Evolutionary conservation across 1,284 basidiomycete species (phyloP), one percentile per base, ranked within the genome.

Genomic region (Sphagnurus paluster): DNA sequence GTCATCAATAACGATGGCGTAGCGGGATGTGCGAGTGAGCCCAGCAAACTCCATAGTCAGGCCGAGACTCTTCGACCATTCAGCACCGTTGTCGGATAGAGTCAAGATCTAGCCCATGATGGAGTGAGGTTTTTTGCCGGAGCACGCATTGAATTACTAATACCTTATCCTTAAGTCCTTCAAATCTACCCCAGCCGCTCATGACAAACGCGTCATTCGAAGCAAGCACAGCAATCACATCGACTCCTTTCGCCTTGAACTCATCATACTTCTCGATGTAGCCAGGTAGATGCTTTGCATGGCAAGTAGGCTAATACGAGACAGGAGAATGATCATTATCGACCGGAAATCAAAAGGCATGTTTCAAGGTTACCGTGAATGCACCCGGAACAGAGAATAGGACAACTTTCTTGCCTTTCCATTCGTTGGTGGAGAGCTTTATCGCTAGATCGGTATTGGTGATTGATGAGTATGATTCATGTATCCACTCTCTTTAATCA

Each of bases 361-460:
- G 23, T 19, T 10, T 23, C 38, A 24, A 11, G 44, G 81, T 57
- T 54, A 87, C 86, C 13, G 86, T 89, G 70, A 90, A 89, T 20
- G 87, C 87, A 45, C 88, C 87, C 20, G 88, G 88, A 32, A 90
- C 84, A 49, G 87, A 72, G 63, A 91, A 77, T 49, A 91, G 65
- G 37, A 92, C 84, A 44, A 91, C 84, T 68, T 88, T 91, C 76
- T 93, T 92, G 61, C 84, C 84, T 66, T 86, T 87, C 86, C 86
- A 90, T 37, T 79, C 74, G 53, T 82, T 75, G 16, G 81, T 86
- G 49, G 69, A 70, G 52, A 82, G 68, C 50, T 69, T 69, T 32
- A 65, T 62, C 28, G 79, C 82, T 84, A 57, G 32, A 49, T 16
- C 43, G 26, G n/a, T n/a, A 48, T 50, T 33, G 39, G 49, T 45